Evolutionary conservation across 768 basidiomycete genomes (phyloP).

Genomic region (Tylopilus sp.): DNA sequence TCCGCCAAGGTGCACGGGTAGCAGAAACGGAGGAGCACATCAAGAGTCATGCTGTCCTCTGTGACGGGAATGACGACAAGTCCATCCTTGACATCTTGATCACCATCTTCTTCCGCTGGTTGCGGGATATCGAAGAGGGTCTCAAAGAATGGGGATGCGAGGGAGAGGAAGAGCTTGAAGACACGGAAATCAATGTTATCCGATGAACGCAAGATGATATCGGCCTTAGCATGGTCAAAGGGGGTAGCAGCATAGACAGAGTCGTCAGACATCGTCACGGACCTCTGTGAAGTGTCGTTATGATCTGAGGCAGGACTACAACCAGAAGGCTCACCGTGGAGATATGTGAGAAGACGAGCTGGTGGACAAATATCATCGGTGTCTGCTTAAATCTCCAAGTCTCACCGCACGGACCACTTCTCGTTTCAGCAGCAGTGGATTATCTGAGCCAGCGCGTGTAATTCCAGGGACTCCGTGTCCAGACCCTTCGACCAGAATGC

Average conservation of each 20-base stretch:
- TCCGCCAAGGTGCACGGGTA: constrained; percentile 15
- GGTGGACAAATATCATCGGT: too few relatives aligned
- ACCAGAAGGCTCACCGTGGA: background rate
- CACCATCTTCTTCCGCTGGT: constrained; percentile 3
- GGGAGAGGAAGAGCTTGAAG: constrained; percentile 4
- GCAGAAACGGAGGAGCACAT: constrained; percentile 25
- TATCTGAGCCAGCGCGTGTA: background rate
- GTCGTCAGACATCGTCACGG: background rate
- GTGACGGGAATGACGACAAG: constrained; percentile 17
- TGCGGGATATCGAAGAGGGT: constrained; percentile 27
- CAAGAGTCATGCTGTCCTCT: constrained; percentile 21
- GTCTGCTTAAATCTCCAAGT: background rate
- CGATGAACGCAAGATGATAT: constrained; percentile 10
- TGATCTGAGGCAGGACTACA: background rate
- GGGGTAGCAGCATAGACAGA: constrained; percentile 9
- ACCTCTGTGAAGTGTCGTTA: background rate
- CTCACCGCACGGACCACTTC: background rate
- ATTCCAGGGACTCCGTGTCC: too few relatives aligned
- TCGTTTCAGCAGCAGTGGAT: background rate
- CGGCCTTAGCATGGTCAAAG: constrained; percentile 14
- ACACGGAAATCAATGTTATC: background rate
- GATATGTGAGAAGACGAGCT: background rate
- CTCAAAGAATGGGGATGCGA: constrained; percentile 28
- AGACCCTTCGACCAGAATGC: too few relatives aligned
- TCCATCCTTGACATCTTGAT: constrained; percentile 15